phyloP scores from a whole-genome alignment of 1,284 basidiomycete genomes.

The Volvariella volvacea region DNA sequence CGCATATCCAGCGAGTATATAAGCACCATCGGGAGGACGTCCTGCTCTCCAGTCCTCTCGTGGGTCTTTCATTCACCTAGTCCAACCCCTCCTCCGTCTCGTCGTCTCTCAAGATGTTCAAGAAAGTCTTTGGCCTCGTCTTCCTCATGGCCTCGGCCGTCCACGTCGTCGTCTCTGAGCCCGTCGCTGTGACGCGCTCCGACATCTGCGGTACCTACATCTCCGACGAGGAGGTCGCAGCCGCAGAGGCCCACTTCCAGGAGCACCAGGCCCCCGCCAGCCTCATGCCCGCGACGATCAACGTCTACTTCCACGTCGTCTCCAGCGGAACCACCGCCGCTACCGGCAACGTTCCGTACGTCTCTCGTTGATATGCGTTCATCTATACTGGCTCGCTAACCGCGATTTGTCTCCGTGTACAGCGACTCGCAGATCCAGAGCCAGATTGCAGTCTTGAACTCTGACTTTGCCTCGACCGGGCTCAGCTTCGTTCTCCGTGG shows the following conservation, averaged over 20 bases:
- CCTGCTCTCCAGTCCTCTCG: too few species aligned
- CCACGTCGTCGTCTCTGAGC: too few species aligned
- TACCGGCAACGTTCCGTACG: slow-evolving; percentile 7
- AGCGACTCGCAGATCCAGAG: slow-evolving; percentile 19
- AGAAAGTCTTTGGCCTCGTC: too few species aligned
- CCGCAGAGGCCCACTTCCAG: slow-evolving; percentile 6
- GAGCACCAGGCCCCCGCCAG: not conserved
- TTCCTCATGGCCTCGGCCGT: too few species aligned
- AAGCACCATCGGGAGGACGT: too few species aligned
- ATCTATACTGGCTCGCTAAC: not conserved
- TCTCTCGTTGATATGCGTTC: not conserved
- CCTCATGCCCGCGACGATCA: not conserved
- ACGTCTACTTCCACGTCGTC: slow-evolving; percentile 13
- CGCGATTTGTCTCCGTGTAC: not conserved
- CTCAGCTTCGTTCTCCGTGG: slow-evolving; percentile 29
- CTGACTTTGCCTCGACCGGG: slow-evolving; percentile 29
- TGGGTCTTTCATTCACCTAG: too few species aligned
- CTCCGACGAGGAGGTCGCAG: slow-evolving; percentile 7
- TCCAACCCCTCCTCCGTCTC: too few species aligned
- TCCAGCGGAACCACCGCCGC: slow-evolving; percentile 2
- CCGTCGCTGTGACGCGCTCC: too few species aligned
- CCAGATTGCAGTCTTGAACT: slow-evolving; percentile 32
- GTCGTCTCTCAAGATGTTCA: too few species aligned
- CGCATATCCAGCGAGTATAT: too few species aligned
- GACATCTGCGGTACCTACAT: slow-evolving; percentile 9